These are phyloP conservation scores for Hapsidospora chrysogenum DNA, from an alignment of 495 filamentous ascomycete genomes.

Conservation along the genomic window DNA sequence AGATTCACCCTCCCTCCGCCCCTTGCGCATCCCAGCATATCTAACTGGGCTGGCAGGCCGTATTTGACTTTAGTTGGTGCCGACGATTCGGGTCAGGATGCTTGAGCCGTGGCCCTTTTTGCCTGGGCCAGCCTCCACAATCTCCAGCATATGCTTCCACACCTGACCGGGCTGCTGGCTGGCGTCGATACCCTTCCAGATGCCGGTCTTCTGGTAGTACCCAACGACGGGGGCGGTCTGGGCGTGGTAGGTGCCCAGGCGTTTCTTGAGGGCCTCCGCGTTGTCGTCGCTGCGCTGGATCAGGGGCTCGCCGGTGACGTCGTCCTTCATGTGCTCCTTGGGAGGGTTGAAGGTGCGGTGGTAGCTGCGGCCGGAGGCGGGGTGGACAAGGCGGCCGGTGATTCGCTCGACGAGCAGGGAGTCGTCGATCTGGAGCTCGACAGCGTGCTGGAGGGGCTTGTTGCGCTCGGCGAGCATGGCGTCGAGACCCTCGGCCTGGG, in stretches of 20 bases:
- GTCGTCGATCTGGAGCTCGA: slow-evolving; percentile 96
- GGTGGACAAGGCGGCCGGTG: slow-evolving; percentile 90
- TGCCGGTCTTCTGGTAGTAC: slow-evolving; percentile 93
- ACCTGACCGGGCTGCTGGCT: slow-evolving; percentile 92
- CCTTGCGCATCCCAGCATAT: no score
- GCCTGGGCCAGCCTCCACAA: slow-evolving; percentile 48
- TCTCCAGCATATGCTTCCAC: slow-evolving; percentile 77
- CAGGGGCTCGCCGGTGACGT: slow-evolving; percentile 89
- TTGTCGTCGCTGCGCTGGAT: slow-evolving; percentile 97
- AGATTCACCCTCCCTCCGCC: no score
- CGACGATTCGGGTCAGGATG: slow-evolving; percentile 30
- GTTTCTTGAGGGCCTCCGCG: slow-evolving; percentile 91
- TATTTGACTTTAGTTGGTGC: slow-evolving; percentile 13
- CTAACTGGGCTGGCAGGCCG: no score
- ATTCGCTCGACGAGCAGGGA: slow-evolving; percentile 84
- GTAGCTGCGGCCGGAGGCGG: slow-evolving; percentile 88
- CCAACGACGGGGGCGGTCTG: slow-evolving; percentile 84
- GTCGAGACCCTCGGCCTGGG: slow-evolving; percentile 88
- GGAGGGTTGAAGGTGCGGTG: slow-evolving; percentile 99
- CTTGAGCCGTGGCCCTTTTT: slow-evolving; percentile 32
- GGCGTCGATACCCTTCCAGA: slow-evolving; percentile 93
- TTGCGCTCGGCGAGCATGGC: slow-evolving; percentile 61
- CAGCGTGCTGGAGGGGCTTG: slow-evolving; percentile 75
- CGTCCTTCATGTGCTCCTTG: slow-evolving; percentile 84
- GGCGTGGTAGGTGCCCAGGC: slow-evolving; percentile 78